A percentile compares a stretch with the other conserved stretches of the same genome.
These are phyloP conservation scores for Begonia fuchsioides DNA, from an alignment of 306 rosid genomes.

Conservation along the genomic window DNA sequence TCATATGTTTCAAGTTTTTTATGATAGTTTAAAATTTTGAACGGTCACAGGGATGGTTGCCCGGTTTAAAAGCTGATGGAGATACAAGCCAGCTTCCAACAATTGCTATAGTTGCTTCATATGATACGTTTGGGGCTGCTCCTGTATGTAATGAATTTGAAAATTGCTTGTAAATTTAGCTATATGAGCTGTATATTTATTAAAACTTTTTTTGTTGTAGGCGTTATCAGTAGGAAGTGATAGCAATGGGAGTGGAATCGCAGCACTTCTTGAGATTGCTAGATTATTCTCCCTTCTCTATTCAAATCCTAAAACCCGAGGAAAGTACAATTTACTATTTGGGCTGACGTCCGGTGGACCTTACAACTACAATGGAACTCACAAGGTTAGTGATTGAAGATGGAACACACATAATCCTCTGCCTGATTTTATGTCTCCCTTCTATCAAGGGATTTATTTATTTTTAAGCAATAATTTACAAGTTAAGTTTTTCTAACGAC, in stretches of 20 bases:
- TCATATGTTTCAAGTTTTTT: neutral
- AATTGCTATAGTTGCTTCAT: slow-evolving; percentile 96
- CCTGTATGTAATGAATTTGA: slow-evolving; percentile 50
- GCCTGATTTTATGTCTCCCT: no score
- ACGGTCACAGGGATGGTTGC: slow-evolving; percentile 87
- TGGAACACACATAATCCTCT: no score
- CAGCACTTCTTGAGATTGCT: slow-evolving; percentile 96
- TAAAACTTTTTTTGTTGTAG: slow-evolving; percentile 32
- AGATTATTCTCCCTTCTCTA: slow-evolving; percentile 84
- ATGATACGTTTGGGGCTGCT: slow-evolving; percentile 95
- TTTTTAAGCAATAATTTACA: no score
- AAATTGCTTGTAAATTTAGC: slow-evolving; percentile 9
- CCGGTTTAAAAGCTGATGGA: slow-evolving; percentile 77
- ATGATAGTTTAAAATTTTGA: slow-evolving; percentile 2
- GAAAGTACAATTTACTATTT: slow-evolving; percentile 81
- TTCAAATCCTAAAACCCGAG: slow-evolving; percentile 94
- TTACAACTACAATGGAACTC: slow-evolving; percentile 94
- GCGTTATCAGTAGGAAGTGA: slow-evolving; percentile 95
- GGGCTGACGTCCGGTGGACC: slow-evolving; percentile 98
- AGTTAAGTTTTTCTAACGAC: no score
- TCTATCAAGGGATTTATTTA: no score
- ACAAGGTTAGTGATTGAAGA: slow-evolving; percentile 32
- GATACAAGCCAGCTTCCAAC: slow-evolving; percentile 90
- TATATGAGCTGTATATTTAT: slow-evolving; percentile 14
- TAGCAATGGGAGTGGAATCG: slow-evolving; percentile 93